Evolutionary conservation across 2,329 filamentous ascomycete genomes (phyloP).

Genomic region (Apiospora marii): DNA sequence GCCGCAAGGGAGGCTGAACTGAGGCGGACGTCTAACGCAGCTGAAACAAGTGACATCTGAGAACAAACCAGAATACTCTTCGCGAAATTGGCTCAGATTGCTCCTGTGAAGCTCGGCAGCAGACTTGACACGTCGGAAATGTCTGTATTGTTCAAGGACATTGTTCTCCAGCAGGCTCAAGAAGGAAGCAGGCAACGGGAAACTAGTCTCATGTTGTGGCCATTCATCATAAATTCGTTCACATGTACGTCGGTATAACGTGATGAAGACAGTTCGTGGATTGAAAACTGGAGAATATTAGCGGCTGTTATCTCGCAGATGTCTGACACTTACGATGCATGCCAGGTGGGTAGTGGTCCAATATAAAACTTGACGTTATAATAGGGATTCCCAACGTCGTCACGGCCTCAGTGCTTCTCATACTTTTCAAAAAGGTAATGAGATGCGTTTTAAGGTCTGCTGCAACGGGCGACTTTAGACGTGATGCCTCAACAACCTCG

Average conservation of each 20-base stretch:
- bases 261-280: conserved; percentile 22
- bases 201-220: conserved; percentile 21
- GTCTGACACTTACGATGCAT: conserved; percentile 24
- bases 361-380: conserved; percentile 22
- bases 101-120: conserved; percentile 9
- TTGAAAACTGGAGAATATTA: conserved; percentile 21
- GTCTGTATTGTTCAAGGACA: background rate
- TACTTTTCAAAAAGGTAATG: conserved; percentile 16
- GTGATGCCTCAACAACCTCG: conserved; percentile 22
- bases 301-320: background rate
- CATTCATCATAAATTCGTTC: conserved; percentile 14
- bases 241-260: conserved; percentile 18
- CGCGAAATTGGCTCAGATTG: conserved; percentile 8
- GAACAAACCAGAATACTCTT: conserved; percentile 28
- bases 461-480: conserved; percentile 15
- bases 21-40: conserved; percentile 39
- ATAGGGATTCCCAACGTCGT: conserved; percentile 21
- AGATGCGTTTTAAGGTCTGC: conserved; percentile 20
- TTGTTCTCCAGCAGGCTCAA: conserved; percentile 12
- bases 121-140: conserved; percentile 16
- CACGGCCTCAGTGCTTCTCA: conserved; percentile 1
- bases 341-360: conserved; percentile 22
- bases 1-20: conserved; percentile 40
- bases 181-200: conserved; percentile 8
- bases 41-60: conserved; percentile 40